Conservation (phyloP, 2,329 filamentous ascomycete genomes). For the Cladosporium cucumerinum region DNA sequence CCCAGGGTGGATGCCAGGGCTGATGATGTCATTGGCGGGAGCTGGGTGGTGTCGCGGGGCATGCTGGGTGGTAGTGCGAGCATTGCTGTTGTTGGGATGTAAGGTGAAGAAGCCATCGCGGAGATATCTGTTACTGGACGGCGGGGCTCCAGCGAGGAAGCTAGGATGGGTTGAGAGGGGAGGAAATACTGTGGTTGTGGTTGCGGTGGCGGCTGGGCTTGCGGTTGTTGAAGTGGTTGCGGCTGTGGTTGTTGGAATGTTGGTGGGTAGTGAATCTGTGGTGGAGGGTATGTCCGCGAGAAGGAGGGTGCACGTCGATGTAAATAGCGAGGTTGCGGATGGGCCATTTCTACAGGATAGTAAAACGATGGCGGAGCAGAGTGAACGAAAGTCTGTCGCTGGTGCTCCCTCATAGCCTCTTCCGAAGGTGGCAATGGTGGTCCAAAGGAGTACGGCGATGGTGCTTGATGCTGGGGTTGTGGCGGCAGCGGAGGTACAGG, state of each 20-base stretch:
- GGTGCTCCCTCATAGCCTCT: slow-evolving; percentile 17
- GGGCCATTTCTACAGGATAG: slow-evolving; percentile 17
- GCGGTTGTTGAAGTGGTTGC: slow-evolving; percentile 16
- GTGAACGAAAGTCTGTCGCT: slow-evolving; percentile 20
- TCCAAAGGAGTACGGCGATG: slow-evolving; percentile 11
- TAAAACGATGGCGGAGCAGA: slow-evolving; percentile 23
- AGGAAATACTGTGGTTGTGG: slow-evolving; percentile 15
- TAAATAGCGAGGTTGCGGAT: slow-evolving; percentile 18
- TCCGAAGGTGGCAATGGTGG: slow-evolving; percentile 13
- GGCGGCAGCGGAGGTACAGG: slow-evolving; percentile 12
- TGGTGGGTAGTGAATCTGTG: slow-evolving; percentile 19
- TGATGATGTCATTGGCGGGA: slow-evolving; percentile 27
- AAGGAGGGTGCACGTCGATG: slow-evolving; percentile 14
- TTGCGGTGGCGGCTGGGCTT: slow-evolving; percentile 20
- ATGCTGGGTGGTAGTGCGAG: slow-evolving; percentile 15
- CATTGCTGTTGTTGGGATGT: neutral
- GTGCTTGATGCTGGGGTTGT: neutral
- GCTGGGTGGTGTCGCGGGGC: slow-evolving; percentile 19
- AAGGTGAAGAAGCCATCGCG: neutral
- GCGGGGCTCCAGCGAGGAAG: neutral
- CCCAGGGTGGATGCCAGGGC: neutral
- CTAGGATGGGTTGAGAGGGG: neutral
- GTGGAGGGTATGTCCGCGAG: slow-evolving; percentile 15
- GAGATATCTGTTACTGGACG: neutral
- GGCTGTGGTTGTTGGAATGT: slow-evolving; percentile 20